phyloP scores from a whole-genome alignment of 192 early-diverging fungal species.

The Coemansia furcata region DNA sequence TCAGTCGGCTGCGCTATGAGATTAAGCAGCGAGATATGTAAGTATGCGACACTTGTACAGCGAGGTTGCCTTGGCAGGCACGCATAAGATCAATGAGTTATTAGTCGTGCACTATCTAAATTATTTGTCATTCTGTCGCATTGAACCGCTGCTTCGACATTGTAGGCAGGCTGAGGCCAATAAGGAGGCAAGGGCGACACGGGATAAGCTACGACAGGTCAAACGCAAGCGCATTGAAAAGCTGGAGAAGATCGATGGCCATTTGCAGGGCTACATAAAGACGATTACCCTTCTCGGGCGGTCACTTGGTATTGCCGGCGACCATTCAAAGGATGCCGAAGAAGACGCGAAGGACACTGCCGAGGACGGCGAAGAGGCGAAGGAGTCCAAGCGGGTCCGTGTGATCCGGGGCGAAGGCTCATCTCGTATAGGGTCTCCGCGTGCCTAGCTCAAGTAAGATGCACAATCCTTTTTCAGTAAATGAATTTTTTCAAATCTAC shows the following conservation, averaged over 20 bases:
- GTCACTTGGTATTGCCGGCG: constrained; percentile 12
- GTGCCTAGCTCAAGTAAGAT: constrained; percentile 4
- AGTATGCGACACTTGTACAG: background rate
- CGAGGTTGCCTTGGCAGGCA: no score
- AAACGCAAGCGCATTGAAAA: constrained; percentile 45
- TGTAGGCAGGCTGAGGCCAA: constrained; percentile 27
- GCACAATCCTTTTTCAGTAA: background rate
- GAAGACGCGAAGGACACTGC: constrained; percentile 5
- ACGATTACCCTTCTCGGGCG: constrained; percentile 24
- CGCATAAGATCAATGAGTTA: background rate
- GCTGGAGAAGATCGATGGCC: constrained; percentile 42
- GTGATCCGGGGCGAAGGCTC: constrained; percentile 23
- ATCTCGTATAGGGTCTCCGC: constrained; percentile 37
- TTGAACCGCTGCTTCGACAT: background rate
- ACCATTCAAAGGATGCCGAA: constrained; percentile 4
- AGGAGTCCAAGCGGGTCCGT: constrained; percentile 18
- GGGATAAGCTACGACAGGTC: constrained; percentile 32
- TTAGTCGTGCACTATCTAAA: background rate
- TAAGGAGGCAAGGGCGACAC: constrained; percentile 12
- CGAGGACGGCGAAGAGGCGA: constrained; percentile 21
- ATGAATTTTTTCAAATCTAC: background rate
- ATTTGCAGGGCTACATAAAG: constrained; percentile 38
- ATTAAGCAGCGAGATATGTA: constrained; percentile 39
- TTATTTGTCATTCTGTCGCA: background rate
- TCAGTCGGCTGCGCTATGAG: constrained; percentile 44